These are phyloP conservation scores for Lentinula sp. DNA, from an alignment of 768 basidiomycete species.

Conservation along the genomic window DNA sequence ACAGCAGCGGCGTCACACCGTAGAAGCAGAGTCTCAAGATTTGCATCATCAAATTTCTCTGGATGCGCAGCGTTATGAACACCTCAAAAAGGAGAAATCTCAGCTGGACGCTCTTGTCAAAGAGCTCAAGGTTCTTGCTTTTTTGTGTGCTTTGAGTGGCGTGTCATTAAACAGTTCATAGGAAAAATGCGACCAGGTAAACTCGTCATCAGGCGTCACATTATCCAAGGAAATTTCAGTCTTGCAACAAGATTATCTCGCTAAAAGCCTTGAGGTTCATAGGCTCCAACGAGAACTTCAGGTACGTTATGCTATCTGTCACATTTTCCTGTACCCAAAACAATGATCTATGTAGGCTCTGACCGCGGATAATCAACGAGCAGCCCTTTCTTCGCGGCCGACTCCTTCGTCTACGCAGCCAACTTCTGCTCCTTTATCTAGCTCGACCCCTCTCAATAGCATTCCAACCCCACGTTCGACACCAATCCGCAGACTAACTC, in stretches of 20 bases:
- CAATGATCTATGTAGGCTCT: neutral
- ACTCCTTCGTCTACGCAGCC: no score
- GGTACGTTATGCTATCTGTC: neutral
- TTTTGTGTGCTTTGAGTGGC: no score
- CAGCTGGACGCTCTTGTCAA: no score
- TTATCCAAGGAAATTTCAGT: neutral
- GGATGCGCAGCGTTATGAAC: no score
- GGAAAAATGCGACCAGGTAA: neutral
- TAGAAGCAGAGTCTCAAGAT: no score
- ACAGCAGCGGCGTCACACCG: no score
- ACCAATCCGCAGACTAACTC: neutral
- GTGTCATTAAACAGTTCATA: no score
- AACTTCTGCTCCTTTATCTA: neutral
- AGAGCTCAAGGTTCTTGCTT: no score
- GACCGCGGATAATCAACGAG: neutral
- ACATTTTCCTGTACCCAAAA: no score
- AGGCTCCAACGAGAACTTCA: neutral
- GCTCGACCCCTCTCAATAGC: neutral
- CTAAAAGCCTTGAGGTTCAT: neutral
- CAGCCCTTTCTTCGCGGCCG: neutral
- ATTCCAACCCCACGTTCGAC: neutral
- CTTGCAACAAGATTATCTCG: neutral
- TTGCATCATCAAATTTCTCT: no score
- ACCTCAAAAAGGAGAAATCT: no score
- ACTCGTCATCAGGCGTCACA: neutral